These are phyloP conservation scores for Trebouxia sp. DNA, from an alignment of 139 green algal species.

Conservation along the genomic window DNA sequence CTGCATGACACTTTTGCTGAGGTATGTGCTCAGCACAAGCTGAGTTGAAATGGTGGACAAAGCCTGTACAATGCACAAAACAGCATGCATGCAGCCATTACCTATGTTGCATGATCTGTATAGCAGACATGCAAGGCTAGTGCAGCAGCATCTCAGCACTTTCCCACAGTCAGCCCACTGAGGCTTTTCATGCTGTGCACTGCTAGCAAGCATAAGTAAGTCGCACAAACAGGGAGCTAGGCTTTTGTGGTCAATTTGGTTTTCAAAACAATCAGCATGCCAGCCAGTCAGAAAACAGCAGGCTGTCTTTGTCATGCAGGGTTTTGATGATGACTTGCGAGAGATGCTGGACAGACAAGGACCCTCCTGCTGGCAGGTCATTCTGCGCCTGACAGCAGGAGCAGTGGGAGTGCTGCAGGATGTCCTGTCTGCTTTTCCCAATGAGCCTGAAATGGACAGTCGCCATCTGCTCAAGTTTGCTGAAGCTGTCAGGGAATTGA, in stretches of 20 bases:
- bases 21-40: too few relatives aligned
- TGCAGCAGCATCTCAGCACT: too few relatives aligned
- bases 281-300: not conserved
- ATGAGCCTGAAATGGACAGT: constrained; percentile 18
- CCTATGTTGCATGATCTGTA: too few relatives aligned
- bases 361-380: not conserved
- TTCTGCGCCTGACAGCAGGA: constrained; percentile 1
- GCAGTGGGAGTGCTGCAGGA: not conserved
- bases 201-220: too few relatives aligned
- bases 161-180: too few relatives aligned
- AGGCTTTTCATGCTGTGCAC: too few relatives aligned
- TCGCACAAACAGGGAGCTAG: too few relatives aligned
- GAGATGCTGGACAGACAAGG: constrained; percentile 16
- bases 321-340: constrained; percentile 1
- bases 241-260: not conserved
- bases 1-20: constrained; percentile 18
- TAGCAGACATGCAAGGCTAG: too few relatives aligned
- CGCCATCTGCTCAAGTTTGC: constrained; percentile 2
- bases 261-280: too few relatives aligned
- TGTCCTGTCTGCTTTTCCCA: not conserved
- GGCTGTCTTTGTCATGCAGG: not conserved
- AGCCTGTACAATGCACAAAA: too few relatives aligned
- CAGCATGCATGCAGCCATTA: too few relatives aligned
- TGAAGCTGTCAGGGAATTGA: not conserved
- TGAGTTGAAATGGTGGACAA: too few relatives aligned